These are phyloP conservation scores for Laguncularia racemosa DNA, from an alignment of 345 rosid species.

Conservation along the genomic window DNA sequence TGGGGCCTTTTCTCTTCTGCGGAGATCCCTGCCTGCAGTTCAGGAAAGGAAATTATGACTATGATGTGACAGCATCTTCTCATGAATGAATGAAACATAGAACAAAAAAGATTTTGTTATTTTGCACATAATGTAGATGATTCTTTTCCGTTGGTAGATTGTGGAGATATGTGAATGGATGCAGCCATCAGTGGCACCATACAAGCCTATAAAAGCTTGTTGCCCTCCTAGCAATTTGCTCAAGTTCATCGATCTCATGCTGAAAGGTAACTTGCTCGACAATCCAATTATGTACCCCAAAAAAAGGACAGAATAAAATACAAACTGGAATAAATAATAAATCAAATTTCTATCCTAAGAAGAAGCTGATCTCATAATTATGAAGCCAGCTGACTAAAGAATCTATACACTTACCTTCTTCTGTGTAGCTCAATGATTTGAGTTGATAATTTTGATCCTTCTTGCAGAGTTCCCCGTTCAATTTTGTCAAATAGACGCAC, in stretches of 20 bases:
- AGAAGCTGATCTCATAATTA: too few species aligned
- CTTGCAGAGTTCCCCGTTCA: constrained; percentile 29
- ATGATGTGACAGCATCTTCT: neutral
- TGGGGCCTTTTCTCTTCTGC: constrained; percentile 80
- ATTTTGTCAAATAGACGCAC: constrained; percentile 32
- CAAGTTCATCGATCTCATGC: too few species aligned
- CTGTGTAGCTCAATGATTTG: constrained; percentile 26
- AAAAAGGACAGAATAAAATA: neutral
- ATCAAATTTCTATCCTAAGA: too few species aligned
- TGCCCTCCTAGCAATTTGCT: too few species aligned
- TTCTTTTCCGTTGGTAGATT: neutral
- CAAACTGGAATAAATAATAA: too few species aligned
- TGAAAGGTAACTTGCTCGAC: too few species aligned
- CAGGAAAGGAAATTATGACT: neutral
- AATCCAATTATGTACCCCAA: too few species aligned
- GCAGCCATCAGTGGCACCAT: too few species aligned
- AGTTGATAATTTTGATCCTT: constrained; percentile 22
- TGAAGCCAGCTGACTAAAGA: neutral
- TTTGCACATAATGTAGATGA: too few species aligned
- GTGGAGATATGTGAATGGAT: neutral
- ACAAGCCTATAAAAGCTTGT: too few species aligned
- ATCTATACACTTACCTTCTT: constrained; percentile 16
- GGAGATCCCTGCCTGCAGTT: constrained; percentile 79
- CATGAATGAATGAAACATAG: too few species aligned
- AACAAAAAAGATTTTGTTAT: too few species aligned